Conservation (phyloP, 2,329 filamentous ascomycete genomes). For the Ophiostoma ulmi region DNA sequence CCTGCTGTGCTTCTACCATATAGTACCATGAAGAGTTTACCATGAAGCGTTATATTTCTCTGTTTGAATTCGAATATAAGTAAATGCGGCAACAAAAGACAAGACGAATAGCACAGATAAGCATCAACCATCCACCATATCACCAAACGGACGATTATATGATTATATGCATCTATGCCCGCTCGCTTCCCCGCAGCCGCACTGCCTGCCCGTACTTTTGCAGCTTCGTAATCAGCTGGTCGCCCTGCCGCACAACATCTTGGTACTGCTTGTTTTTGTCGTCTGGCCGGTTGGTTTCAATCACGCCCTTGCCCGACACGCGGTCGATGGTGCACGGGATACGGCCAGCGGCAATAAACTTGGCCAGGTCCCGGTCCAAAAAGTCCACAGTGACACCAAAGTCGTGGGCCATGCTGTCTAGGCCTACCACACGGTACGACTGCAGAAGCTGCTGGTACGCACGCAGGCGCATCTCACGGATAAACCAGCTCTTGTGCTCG, state of each 20-base stretch:
- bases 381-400: slow-evolving; percentile 97
- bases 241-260: slow-evolving; percentile 94
- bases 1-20: background rate
- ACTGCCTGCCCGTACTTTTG: slow-evolving; percentile 99
- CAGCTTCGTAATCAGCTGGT: slow-evolving; percentile 96
- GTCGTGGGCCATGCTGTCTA: slow-evolving; percentile 93
- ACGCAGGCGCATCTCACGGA: slow-evolving; percentile 94
- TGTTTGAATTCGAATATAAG: background rate
- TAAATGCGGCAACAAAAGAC: background rate
- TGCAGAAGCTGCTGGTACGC: slow-evolving; percentile 96
- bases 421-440: slow-evolving; percentile 93
- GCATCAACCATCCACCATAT: background rate
- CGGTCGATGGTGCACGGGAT: slow-evolving; percentile 97
- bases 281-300: slow-evolving; percentile 95
- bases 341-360: slow-evolving; percentile 90
- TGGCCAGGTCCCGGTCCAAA: slow-evolving; percentile 89
- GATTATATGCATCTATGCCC: slow-evolving; percentile 52
- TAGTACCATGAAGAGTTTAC: background rate
- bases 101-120: background rate
- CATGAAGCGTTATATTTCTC: background rate
- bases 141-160: background rate
- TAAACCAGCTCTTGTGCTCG: slow-evolving; percentile 95
- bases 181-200: slow-evolving; percentile 86
- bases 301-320: slow-evolving; percentile 91
- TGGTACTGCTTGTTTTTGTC: slow-evolving; percentile 99